Evolutionary conservation across 2,329 filamentous ascomycete species (phyloP).

Genomic region (Alternaria brassicicola): DNA sequence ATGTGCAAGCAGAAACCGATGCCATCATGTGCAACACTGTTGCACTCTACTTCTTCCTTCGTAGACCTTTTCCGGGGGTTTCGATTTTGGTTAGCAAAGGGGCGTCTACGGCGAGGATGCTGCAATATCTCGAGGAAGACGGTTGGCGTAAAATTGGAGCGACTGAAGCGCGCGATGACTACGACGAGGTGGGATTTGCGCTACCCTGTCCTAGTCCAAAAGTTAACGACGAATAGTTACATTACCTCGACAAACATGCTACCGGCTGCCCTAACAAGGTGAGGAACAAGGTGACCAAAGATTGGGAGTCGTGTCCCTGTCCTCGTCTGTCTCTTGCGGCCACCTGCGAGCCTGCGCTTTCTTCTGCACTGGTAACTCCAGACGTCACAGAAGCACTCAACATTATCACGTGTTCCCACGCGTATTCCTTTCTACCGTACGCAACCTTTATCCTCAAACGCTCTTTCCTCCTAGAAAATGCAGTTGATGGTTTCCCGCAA

Average conservation of each 20-base stretch:
- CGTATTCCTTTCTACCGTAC: not conserved
- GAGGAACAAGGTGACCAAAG: not conserved
- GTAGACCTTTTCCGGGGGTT: not conserved
- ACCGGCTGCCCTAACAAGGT: not conserved
- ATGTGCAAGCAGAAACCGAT: not conserved
- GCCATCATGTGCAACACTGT: not conserved
- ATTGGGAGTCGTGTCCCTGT: not conserved
- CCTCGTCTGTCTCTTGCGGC: not conserved
- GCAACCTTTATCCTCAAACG: not conserved
- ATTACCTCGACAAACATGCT: not conserved
- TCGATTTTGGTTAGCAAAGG: not conserved
- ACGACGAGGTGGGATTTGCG: not conserved
- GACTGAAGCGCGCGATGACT: not conserved
- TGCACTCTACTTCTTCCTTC: not conserved
- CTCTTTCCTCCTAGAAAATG: not conserved
- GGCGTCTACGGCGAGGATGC: not conserved
- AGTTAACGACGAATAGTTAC: not conserved
- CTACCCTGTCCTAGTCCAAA: not conserved
- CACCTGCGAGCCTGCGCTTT: not conserved
- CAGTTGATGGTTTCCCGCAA: not conserved
- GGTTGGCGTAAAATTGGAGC: not conserved
- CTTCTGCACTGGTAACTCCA: not conserved
- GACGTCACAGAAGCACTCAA: not conserved
- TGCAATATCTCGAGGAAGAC: not conserved
- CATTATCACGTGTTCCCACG: not conserved